phyloP scores from a whole-genome alignment of 2,329 filamentous ascomycete genomes.

The Parastagonospora avenae region DNA sequence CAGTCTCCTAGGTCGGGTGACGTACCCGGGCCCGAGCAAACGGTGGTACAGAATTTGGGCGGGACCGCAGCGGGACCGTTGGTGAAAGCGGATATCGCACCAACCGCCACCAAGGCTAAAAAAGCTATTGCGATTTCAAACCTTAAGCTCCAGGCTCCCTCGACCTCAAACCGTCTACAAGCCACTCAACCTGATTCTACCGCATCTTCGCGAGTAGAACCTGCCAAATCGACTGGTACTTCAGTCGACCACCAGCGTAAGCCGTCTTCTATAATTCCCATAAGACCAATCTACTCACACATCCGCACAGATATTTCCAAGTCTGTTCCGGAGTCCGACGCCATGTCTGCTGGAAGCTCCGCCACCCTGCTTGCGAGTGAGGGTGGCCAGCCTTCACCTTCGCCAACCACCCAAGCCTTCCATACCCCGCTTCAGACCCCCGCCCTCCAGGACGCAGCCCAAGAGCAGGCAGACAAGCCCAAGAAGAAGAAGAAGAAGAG shows the following conservation, averaged over 20 bases:
- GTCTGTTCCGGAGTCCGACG: not conserved
- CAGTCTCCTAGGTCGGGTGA: constrained; percentile 9
- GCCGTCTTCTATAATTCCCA: too few relatives aligned
- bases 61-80: too few relatives aligned
- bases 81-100: too few relatives aligned
- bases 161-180: too few relatives aligned
- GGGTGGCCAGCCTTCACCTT: not conserved
- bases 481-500: constrained; percentile 35
- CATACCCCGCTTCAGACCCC: constrained; percentile 5
- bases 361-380: constrained; percentile 7
- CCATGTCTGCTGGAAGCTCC: constrained; percentile 7
- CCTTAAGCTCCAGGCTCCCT: too few relatives aligned
- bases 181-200: too few relatives aligned
- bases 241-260: too few relatives aligned
- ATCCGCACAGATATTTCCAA: not conserved
- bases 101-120: too few relatives aligned
- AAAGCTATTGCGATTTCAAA: too few relatives aligned
- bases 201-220: too few relatives aligned
- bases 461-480: constrained; percentile 8
- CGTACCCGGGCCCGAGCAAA: not conserved
- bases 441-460: not conserved
- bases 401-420: constrained; percentile 1
- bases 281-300: not conserved
- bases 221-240: too few relatives aligned
- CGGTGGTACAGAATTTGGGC: too few relatives aligned